These are phyloP conservation scores for Gliomastix tumulicola DNA, from an alignment of 2,329 filamentous ascomycete species.

Conservation along the genomic window DNA sequence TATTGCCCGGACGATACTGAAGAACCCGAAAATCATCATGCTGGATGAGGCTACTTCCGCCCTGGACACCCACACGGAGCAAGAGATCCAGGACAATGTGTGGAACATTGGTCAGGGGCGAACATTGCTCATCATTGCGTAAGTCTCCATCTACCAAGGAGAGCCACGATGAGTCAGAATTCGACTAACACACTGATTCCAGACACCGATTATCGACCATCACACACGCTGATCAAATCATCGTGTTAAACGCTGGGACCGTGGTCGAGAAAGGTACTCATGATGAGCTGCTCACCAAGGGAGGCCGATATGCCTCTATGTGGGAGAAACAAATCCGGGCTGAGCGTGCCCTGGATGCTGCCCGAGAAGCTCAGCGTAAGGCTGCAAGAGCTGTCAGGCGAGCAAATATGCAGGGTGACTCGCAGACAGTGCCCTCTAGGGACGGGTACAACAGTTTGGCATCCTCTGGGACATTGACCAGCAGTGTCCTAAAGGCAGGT, in stretches of 20 bases:
- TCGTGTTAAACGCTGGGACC: slow-evolving; percentile 69
- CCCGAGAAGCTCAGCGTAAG: slow-evolving; percentile 25
- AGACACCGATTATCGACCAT: slow-evolving; percentile 79
- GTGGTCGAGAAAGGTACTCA: slow-evolving; percentile 77
- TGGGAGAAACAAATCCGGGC: slow-evolving; percentile 85
- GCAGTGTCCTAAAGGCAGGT: slow-evolving; percentile 7
- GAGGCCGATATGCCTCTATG: slow-evolving; percentile 74
- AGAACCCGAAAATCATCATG: slow-evolving; percentile 86
- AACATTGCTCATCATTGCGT: slow-evolving; percentile 93
- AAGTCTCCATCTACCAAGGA: too few relatives aligned
- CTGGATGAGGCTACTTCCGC: slow-evolving; percentile 91
- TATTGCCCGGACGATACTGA: slow-evolving; percentile 87
- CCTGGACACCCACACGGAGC: slow-evolving; percentile 84
- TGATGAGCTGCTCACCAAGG: slow-evolving; percentile 61
- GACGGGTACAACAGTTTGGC: slow-evolving; percentile 38
- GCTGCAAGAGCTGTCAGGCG: slow-evolving; percentile 32
- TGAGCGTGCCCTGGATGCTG: slow-evolving; percentile 49
- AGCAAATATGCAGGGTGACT: slow-evolving; percentile 38
- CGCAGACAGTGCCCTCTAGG: slow-evolving; percentile 31
- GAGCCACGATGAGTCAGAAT: too few relatives aligned
- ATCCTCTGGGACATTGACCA: slow-evolving; percentile 34
- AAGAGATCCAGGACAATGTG: slow-evolving; percentile 85
- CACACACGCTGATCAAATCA: slow-evolving; percentile 77
- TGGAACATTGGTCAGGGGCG: slow-evolving; percentile 75
- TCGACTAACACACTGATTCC: slow-evolving; percentile 12